A percentile compares a stretch with the other conserved stretches of the same genome.
Conservation (phyloP, 768 basidiomycete species). For the Tricholoma hemisulphureum region DNA sequence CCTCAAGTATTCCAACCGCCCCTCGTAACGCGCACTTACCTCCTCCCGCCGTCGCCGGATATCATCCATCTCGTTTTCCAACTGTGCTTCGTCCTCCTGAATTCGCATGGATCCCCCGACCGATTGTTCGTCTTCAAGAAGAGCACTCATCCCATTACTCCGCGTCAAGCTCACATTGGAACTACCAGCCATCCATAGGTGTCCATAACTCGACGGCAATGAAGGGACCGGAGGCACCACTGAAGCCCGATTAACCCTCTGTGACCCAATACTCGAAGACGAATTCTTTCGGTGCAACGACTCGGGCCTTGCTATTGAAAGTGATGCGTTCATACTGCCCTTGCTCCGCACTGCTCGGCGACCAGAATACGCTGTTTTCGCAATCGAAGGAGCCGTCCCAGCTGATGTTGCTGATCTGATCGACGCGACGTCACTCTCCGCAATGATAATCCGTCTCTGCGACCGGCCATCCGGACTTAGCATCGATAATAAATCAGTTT, state of each 20-base stretch:
- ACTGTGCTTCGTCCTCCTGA: constrained; percentile 31
- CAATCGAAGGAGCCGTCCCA: constrained; percentile 46
- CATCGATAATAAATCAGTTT: constrained; percentile 34
- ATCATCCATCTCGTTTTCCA: constrained; percentile 64
- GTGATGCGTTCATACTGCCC: constrained; percentile 26
- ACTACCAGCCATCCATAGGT: constrained; percentile 33
- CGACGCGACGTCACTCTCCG: constrained; percentile 51
- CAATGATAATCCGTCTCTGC: constrained; percentile 34
- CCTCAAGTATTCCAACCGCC: constrained; percentile 74
- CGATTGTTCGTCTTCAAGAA: constrained; percentile 47
- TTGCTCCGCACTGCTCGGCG: constrained; percentile 35
- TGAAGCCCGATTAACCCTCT: constrained; percentile 25
- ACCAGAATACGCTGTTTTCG: constrained; percentile 45
- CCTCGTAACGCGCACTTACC: constrained; percentile 69
- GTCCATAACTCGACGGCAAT: constrained; percentile 29
- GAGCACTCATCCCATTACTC: constrained; percentile 48
- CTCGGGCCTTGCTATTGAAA: constrained; percentile 31
- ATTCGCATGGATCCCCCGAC: constrained; percentile 23
- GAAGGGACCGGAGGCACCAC: constrained; percentile 37
- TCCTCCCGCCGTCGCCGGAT: constrained; percentile 69
- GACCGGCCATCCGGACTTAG: constrained; percentile 35
- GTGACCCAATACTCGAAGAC: constrained; percentile 57
- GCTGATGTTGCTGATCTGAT: constrained; percentile 52
- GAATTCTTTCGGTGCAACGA: constrained; percentile 58
- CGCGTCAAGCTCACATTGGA: constrained; percentile 51